Evolutionary conservation across 2,329 filamentous ascomycete genomes (phyloP).

Genomic region (Coleophoma eucalyptorum): DNA sequence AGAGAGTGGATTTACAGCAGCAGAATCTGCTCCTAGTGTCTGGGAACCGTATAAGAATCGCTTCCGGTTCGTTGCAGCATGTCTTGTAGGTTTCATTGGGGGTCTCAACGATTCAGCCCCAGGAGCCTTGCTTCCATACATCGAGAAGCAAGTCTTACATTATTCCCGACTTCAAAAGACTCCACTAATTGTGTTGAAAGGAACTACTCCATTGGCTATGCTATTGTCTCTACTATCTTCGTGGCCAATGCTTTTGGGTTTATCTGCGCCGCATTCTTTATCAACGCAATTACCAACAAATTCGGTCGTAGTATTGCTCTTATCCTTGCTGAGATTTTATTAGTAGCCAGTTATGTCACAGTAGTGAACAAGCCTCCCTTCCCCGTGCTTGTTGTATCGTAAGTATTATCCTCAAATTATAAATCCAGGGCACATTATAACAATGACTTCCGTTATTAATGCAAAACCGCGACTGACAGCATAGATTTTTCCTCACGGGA

Average conservation of each 20-base stretch:
- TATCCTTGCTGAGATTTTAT: conserved; percentile 49
- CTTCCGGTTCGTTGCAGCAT: conserved; percentile 62
- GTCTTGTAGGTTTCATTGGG: conserved; percentile 60
- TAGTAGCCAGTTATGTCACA: conserved; percentile 58
- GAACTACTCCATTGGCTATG: conserved; percentile 70
- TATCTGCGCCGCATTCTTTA: conserved; percentile 62
- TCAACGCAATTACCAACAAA: conserved; percentile 54
- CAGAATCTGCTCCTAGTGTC: no score
- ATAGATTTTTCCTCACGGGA: conserved; percentile 58
- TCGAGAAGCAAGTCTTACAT: conserved; percentile 51
- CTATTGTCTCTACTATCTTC: conserved; percentile 75
- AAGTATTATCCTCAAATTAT: no score
- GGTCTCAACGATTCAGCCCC: conserved; percentile 72
- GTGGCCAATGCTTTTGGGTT: conserved; percentile 75
- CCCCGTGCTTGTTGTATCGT: conserved; percentile 52
- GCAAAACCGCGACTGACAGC: no score
- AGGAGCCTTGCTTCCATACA: conserved; percentile 75
- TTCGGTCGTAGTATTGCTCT: conserved; percentile 63
- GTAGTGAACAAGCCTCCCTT: conserved; percentile 67
- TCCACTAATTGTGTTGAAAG: conserved; percentile 21
- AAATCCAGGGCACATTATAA: no score
- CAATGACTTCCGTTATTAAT: no score
- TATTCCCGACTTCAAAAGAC: conserved; percentile 5
- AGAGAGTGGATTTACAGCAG: no score
- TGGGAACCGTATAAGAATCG: conserved; percentile 56